Base-by-base conservation (phyloP, 2,329 filamentous ascomycete species). In the Apiospora pterosperma region DNA sequence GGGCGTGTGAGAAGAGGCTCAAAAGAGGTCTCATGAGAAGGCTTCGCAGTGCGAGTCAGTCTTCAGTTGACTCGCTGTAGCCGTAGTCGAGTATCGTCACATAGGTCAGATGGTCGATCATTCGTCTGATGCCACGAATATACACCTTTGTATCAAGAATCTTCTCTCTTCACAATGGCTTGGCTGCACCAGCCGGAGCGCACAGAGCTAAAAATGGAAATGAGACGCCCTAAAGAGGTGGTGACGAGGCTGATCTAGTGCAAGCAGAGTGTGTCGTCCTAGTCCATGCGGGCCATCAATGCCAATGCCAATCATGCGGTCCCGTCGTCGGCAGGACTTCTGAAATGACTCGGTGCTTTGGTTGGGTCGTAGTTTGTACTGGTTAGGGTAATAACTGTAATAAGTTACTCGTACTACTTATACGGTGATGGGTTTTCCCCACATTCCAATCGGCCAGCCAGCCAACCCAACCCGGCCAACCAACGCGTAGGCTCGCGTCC, bases 401-500 rank as follows among this genome's bases (percentile, higher is more conserved):
- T n/a, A n/a, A n/a, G n/a, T n/a, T n/a, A n/a, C n/a, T n/a, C n/a
- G 25, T 16, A 23, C 42, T 48, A 48, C 42, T 48, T 48, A 28
- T 34, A 55, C 42, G 4, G 44, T 6, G 14, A 31, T 55, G 48
- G 48, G n/a, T 55, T 11, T 55, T 55, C 48, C 28, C 48, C 48
- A 55, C 48, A 31, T 11, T n/a, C n/a, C 16, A 8, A 41, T 41
- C n/a, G n/a, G n/a, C 38, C 38, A 34, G 12, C 48, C 48, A 55
- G 28, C 48, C 16, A 44, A n/a, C n/a, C n/a, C n/a, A n/a, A n/a
- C n/a, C n/a, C n/a, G n/a, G 41, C 41, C 44, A 55, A 25, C 48
- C 48, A 55, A 55, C 48, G 48, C 48, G 48, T 55, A 55, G 48
- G 48, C 48, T 25, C 48, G 48, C 48, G 48, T 55, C 28, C 48